A percentile compares a stretch with the other conserved stretches of the same genome.
These are phyloP conservation scores for Nidula niveotomentosa DNA, from an alignment of 1,284 basidiomycete genomes.

Conservation along the genomic window DNA sequence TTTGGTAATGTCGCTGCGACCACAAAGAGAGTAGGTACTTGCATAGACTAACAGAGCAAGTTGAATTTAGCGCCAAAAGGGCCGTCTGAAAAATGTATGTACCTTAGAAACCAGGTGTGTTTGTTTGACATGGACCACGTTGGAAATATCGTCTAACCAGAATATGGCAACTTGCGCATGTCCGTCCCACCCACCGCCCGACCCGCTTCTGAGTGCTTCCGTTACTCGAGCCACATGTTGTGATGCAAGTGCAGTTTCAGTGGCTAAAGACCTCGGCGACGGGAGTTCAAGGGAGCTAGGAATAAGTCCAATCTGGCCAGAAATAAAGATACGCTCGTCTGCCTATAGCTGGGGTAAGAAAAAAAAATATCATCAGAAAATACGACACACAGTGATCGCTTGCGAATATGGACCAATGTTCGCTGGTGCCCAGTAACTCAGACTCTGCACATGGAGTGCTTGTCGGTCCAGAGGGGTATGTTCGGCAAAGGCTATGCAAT, in stretches of 20 bases:
- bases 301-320: slow-evolving; percentile 93
- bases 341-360: slow-evolving; percentile 40
- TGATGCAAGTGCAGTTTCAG: slow-evolving; percentile 73
- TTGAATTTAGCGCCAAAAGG: not conserved
- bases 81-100: not conserved
- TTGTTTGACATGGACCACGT: slow-evolving; percentile 41
- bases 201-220: slow-evolving; percentile 52
- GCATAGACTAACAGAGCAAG: not conserved
- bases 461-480: slow-evolving; percentile 45
- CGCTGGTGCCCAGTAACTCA: slow-evolving; percentile 99
- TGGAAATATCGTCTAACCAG: slow-evolving; percentile 51
- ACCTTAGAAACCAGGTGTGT: slow-evolving; percentile 28
- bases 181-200: slow-evolving; percentile 63
- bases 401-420: slow-evolving; percentile 99
- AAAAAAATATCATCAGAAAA: slow-evolving; percentile 2
- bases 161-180: slow-evolving; percentile 62
- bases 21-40: slow-evolving; percentile 61
- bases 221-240: slow-evolving; percentile 82
- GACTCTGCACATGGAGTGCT: slow-evolving; percentile 90
- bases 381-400: slow-evolving; percentile 68
- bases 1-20: slow-evolving; percentile 77
- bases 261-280: slow-evolving; percentile 49
- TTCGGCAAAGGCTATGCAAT: slow-evolving; percentile 70
- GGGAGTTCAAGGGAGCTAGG: slow-evolving; percentile 77
- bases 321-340: slow-evolving; percentile 78